Percentiles rank a stretch among this genome's conserved stretches.
Conservation (phyloP, 192 early-diverging fungal species). For the Geranomyces michiganensis region DNA sequence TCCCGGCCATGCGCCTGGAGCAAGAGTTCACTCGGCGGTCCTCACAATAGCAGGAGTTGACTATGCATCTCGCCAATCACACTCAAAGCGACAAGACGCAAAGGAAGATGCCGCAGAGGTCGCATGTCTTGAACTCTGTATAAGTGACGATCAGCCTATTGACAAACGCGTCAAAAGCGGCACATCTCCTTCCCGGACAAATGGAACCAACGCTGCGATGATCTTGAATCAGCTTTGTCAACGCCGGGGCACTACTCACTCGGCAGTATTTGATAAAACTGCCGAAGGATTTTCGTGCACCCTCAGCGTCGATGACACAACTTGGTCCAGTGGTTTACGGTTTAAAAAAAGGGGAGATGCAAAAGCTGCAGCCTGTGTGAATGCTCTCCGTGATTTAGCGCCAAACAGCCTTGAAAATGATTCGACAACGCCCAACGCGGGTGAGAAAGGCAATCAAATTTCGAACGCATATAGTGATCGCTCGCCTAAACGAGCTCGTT, state of each 20-base stretch:
- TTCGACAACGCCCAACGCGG: background rate
- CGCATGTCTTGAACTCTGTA: slow-evolving; percentile 3
- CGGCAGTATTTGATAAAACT: background rate
- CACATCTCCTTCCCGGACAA: background rate
- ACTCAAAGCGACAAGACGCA: slow-evolving; percentile 15
- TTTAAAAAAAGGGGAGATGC: slow-evolving; percentile 19
- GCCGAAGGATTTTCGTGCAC: slow-evolving; percentile 2
- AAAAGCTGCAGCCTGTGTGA: slow-evolving; percentile 4
- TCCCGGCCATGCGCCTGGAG: background rate
- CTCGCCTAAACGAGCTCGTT: background rate
- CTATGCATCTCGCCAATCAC: slow-evolving; percentile 10
- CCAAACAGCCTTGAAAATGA: background rate
- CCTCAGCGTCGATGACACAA: background rate
- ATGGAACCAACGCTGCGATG: background rate
- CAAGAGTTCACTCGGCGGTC: slow-evolving; percentile 4
- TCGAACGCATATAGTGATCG: background rate
- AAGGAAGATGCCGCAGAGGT: slow-evolving; percentile 27
- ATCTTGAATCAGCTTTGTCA: slow-evolving; percentile 20
- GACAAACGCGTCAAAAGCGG: background rate
- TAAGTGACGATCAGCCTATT: background rate
- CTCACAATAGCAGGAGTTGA: background rate
- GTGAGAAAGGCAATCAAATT: too few species aligned
- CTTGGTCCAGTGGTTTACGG: background rate
- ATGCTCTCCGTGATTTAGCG: background rate
- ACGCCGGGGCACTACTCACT: background rate